Base-by-base conservation (phyloP, 2,329 filamentous ascomycete species). In the Verticillium nonalfalfae region DNA sequence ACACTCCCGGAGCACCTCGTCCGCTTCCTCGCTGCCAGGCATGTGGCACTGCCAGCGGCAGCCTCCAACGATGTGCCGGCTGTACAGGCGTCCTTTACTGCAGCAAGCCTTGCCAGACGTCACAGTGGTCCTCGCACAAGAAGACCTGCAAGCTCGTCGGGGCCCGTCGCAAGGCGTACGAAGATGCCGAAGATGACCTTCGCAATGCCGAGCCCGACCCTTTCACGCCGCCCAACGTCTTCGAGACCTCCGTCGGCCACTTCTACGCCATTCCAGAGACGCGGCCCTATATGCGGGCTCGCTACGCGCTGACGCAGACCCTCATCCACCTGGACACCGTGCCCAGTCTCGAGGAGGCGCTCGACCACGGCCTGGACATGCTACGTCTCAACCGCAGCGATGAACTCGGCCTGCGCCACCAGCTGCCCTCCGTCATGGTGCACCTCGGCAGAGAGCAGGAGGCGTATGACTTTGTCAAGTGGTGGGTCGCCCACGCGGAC, bases 371-470 rank as follows among this genome's bases (percentile, higher is more conserved):
- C 1, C 64, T 71, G 56, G 79, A 79, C 57, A 75, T 83, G 72
- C 60, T 84, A 50, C 72, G 73, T 1, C 71, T 84, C 1, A 74
- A 72, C 62, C 74, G 76, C 2, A n/a, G 64, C 11, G 81, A 84
- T 64, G 77, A 78, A 61, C 70, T 81, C 71, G 75, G 76, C 0
- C 18, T 81, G 3, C 73, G 80, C 0, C 54, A 74, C 18, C 21
- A 78, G 0, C 62, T 80, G 0, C 81, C 82, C 0, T 63, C 67
- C 0, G 52, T 80, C 10, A 73, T 78, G 60, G 66, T 85, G 14
- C 76, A 80, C 2, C 72, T 85, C 7, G 74, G 74, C 21, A 71
- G 68, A 52, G 81, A 85, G 61, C 80, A 84, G 66, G 79, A 81
- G n/a, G 77, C 74, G 65, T 81, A 81, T 63, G 76, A 79, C 60